Percentiles rank a stretch among this genome's conserved stretches.
These are phyloP conservation scores for Pyrrhoderma noxium DNA, from an alignment of 1,284 basidiomycete genomes.

Conservation along the genomic window DNA sequence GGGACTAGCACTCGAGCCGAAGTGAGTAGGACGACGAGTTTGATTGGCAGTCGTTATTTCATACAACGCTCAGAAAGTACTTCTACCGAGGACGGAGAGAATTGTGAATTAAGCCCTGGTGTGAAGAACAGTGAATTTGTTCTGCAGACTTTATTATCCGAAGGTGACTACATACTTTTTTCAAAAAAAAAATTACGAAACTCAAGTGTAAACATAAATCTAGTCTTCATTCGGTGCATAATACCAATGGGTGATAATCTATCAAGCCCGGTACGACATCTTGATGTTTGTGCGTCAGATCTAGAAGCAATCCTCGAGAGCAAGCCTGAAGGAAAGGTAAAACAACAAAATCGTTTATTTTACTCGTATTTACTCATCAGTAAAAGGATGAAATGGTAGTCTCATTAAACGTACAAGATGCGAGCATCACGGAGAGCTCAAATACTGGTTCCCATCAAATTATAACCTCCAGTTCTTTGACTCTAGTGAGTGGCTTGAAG, in stretches of 20 bases:
- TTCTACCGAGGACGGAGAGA: slow-evolving; percentile 30
- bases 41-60: slow-evolving; percentile 83
- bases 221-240: slow-evolving; percentile 39
- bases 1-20: slow-evolving; percentile 26
- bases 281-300: slow-evolving; percentile 57
- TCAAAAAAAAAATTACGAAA: background rate
- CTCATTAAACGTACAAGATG: slow-evolving; percentile 55
- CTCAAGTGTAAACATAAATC: too few relatives aligned
- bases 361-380: slow-evolving; percentile 4
- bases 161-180: slow-evolving; percentile 37
- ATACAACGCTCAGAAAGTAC: slow-evolving; percentile 45
- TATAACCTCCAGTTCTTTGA: background rate
- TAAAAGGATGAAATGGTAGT: slow-evolving; percentile 65
- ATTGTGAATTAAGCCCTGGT: slow-evolving; percentile 24
- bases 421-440: slow-evolving; percentile 42
- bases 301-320: slow-evolving; percentile 59
- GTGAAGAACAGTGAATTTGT: slow-evolving; percentile 35
- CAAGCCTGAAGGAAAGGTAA: slow-evolving; percentile 63
- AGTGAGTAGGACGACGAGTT: slow-evolving; percentile 51
- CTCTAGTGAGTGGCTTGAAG: slow-evolving; percentile 6
- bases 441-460: background rate
- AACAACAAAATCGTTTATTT: slow-evolving; percentile 13
- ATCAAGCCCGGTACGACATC: background rate
- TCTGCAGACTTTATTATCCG: slow-evolving; percentile 46
- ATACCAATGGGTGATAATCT: slow-evolving; percentile 25